phyloP scores from a whole-genome alignment of 371 early-diverging fungal species.

The Mucor racemosus region DNA sequence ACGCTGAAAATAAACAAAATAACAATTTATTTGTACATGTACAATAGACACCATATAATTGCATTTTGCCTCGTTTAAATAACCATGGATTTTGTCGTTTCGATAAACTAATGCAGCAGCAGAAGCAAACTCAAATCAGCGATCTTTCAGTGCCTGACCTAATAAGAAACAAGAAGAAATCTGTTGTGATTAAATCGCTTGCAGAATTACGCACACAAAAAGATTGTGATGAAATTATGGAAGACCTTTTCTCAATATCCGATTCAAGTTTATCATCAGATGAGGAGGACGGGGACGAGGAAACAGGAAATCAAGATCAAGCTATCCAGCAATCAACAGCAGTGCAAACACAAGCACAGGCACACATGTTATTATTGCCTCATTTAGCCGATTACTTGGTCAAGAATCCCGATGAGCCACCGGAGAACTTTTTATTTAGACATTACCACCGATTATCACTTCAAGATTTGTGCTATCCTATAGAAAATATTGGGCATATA shows the following conservation, averaged over 20 bases:
- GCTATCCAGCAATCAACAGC: neutral
- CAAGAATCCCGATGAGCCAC: conserved; percentile 21
- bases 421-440: conserved; percentile 15
- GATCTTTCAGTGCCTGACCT: neutral
- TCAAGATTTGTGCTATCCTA: conserved; percentile 3
- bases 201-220: conserved; percentile 6
- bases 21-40: conserved; percentile 53
- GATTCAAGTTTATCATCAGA: conserved; percentile 8
- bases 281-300: conserved; percentile 9
- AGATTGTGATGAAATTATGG: conserved; percentile 1
- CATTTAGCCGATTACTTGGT: conserved; percentile 19
- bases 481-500: conserved; percentile 1
- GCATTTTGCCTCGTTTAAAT: conserved; percentile 13
- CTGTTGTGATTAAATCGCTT: conserved; percentile 3
- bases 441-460: conserved; percentile 14
- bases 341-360: neutral
- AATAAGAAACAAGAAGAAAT: conserved; percentile 5
- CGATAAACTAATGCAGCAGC: conserved; percentile 29
- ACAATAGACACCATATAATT: conserved; percentile 39
- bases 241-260: conserved; percentile 3
- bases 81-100: conserved; percentile 19
- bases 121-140: neutral
- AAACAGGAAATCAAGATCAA: neutral
- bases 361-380: conserved; percentile 19
- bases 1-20: neutral